Conservation (phyloP, 192 early-diverging fungal species). For the Thamnidium elegans region DNA sequence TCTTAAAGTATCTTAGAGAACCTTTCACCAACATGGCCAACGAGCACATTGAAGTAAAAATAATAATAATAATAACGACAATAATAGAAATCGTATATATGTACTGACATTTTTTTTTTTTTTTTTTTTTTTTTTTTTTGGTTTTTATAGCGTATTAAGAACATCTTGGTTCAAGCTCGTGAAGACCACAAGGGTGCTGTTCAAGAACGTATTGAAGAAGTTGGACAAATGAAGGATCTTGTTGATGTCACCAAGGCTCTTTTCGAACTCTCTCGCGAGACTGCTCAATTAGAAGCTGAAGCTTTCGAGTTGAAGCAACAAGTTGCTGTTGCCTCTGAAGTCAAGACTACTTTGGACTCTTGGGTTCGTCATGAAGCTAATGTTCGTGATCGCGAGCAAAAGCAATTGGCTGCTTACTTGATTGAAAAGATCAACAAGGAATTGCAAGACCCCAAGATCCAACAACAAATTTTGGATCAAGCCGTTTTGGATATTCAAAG, state of each 20-base stretch:
- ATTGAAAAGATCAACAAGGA: conserved; percentile 76
- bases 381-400: conserved; percentile 93
- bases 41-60: conserved; percentile 44
- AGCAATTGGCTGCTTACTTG: conserved; percentile 77
- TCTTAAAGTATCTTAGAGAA: conserved; percentile 79
- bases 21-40: conserved; percentile 78
- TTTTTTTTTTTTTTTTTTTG: neutral
- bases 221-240: conserved; percentile 89
- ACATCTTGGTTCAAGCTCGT: conserved; percentile 79
- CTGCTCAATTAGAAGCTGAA: conserved; percentile 90
- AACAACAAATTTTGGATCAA: conserved; percentile 58
- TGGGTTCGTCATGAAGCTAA: conserved; percentile 96
- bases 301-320: conserved; percentile 94
- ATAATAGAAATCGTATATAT: neutral
- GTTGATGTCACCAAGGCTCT: conserved; percentile 91
- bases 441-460: conserved; percentile 67
- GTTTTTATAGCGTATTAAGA: conserved; percentile 68
- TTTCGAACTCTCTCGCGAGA: conserved; percentile 93
- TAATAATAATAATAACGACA: neutral
- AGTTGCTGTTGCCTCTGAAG: conserved; percentile 73
- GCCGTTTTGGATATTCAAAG: conserved; percentile 56
- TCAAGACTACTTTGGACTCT: conserved; percentile 87
- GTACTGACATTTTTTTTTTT: neutral
- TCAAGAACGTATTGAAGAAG: conserved; percentile 83
- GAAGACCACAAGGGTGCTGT: conserved; percentile 91